A percentile compares a stretch with the other conserved stretches of the same genome.
Evolutionary conservation across 1,139 yeast genomes (phyloP).

Genomic region (Lodderomyces pseudojiufengensis): DNA sequence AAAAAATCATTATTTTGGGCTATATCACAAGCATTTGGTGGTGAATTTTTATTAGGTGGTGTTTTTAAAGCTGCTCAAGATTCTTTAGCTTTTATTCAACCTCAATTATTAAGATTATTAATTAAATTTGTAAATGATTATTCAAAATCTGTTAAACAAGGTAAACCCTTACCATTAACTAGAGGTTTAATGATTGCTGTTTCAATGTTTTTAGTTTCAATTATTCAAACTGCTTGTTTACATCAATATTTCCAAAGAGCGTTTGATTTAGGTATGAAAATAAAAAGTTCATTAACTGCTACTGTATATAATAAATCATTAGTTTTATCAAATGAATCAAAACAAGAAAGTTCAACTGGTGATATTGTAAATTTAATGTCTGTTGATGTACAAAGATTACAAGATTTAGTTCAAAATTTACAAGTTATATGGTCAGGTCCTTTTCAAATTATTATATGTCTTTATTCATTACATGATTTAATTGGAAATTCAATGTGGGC

Average conservation of each 20-base stretch:
- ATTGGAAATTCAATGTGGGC: constrained; percentile 96
- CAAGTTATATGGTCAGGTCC: constrained; percentile 97
- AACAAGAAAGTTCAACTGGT: constrained; percentile 81
- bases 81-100: constrained; percentile 79
- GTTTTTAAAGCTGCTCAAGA: constrained; percentile 79
- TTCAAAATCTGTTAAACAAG: constrained; percentile 35
- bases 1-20: constrained; percentile 68
- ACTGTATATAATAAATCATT: constrained; percentile 79
- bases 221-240: constrained; percentile 76
- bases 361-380: constrained; percentile 97
- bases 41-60: constrained; percentile 66
- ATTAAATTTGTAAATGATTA: constrained; percentile 84
- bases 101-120: constrained; percentile 72
- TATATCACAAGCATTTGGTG: constrained; percentile 66
- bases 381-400: constrained; percentile 91
- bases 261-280: constrained; percentile 86
- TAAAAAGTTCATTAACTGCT: constrained; percentile 76
- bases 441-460: constrained; percentile 80
- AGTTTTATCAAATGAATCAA: constrained; percentile 78
- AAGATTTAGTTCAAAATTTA: constrained; percentile 82
- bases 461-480: constrained; percentile 67
- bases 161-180: constrained; percentile 55
- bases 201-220: constrained; percentile 79
- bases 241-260: constrained; percentile 93
- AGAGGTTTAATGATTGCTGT: constrained; percentile 81